These are phyloP conservation scores for Daldinia eschscholtzii DNA, from an alignment of 2,329 filamentous ascomycete genomes.

Conservation along the genomic window DNA sequence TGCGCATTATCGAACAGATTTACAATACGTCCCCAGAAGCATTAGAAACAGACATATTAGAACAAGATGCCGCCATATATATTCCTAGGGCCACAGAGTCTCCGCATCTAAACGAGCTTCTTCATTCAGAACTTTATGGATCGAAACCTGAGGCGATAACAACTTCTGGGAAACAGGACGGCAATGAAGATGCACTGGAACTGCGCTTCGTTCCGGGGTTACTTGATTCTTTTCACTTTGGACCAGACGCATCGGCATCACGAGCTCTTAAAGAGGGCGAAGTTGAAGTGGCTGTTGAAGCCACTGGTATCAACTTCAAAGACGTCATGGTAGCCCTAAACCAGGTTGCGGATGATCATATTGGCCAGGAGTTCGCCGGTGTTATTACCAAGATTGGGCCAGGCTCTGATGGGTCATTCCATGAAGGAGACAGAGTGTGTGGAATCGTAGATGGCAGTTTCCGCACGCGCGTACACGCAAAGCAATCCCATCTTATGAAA, in stretches of 20 bases:
- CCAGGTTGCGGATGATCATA: neutral
- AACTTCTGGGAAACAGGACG: neutral
- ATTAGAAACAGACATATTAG: neutral
- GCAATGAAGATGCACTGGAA: neutral
- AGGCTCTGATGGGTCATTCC: neutral
- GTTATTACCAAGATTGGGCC: neutral
- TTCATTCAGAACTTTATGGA: neutral
- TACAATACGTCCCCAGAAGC: neutral
- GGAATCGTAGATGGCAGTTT: neutral
- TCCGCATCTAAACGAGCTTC: neutral
- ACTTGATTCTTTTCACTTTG: neutral
- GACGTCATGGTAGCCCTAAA: neutral
- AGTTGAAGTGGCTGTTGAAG: neutral
- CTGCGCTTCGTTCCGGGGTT: neutral
- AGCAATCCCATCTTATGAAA: neutral
- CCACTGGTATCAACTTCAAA: neutral
- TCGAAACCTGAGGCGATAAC: neutral
- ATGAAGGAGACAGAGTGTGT: neutral
- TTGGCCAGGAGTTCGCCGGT: neutral
- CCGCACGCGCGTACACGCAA: neutral
- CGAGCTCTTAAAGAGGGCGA: neutral
- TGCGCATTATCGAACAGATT: neutral
- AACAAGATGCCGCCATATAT: neutral
- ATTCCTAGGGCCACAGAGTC: neutral
- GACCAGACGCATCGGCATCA: neutral